Conservation (phyloP, 192 early-diverging fungal genomes). For the Coemansia sp. region DNA sequence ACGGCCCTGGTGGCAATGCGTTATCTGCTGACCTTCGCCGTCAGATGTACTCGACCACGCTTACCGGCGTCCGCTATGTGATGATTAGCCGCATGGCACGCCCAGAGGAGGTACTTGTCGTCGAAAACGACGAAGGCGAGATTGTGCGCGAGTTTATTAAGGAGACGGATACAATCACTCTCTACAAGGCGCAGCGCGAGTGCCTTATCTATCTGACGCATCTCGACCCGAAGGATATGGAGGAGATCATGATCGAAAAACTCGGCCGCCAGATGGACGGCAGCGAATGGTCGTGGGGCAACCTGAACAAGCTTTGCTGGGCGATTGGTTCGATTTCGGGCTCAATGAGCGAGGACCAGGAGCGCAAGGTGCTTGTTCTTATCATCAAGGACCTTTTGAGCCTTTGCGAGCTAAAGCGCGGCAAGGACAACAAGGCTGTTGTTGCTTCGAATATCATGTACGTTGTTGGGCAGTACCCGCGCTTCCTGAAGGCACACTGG, state of each 20-base stretch:
- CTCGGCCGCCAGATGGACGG: constrained; percentile 92
- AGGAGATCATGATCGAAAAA: constrained; percentile 95
- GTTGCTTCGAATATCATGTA: constrained; percentile 99
- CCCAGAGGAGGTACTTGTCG: constrained; percentile 97
- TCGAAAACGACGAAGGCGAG: constrained; percentile 99
- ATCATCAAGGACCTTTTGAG: constrained; percentile 98
- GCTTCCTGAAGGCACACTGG: constrained; percentile 99
- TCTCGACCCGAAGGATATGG: constrained; percentile 92
- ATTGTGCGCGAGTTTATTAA: constrained; percentile 97
- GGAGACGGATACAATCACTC: constrained; percentile 95
- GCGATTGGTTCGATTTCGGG: constrained; percentile 98
- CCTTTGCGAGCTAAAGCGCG: constrained; percentile 95
- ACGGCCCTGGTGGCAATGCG: constrained; percentile 13
- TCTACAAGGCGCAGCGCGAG: constrained; percentile 99
- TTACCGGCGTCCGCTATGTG: constrained; percentile 85
- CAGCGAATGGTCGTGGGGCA: constrained; percentile 97
- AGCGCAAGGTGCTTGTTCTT: constrained; percentile 96
- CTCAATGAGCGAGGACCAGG: constrained; percentile 94
- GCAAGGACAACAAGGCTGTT: constrained; percentile 99
- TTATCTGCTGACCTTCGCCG: constrained; percentile 63
- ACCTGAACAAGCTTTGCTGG: constrained; percentile 98
- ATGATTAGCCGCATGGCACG: constrained; percentile 99
- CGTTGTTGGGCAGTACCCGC: constrained; percentile 99
- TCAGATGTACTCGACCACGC: constrained; percentile 80
- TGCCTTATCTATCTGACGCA: constrained; percentile 97